phyloP scores from a whole-genome alignment of 371 early-diverging fungal species.

The Phascolomyces articulosus region DNA sequence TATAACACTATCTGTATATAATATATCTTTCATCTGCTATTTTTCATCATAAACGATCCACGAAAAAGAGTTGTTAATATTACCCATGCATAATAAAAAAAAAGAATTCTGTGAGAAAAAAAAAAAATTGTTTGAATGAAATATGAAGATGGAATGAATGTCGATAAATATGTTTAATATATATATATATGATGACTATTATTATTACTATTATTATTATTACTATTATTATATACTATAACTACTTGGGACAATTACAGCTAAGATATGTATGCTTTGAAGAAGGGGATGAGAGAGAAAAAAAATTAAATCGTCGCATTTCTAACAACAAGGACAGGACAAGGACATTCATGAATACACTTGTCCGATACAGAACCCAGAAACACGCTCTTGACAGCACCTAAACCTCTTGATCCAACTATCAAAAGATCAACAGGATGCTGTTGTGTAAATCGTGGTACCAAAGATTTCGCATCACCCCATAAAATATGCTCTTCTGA shows the following conservation, averaged over 20 bases:
- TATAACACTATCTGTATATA: neutral
- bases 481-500: constrained; percentile 52
- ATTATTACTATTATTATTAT: too few relatives aligned
- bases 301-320: constrained; percentile 42
- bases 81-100: too few relatives aligned
- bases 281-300: neutral
- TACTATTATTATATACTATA: too few relatives aligned
- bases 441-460: constrained; percentile 46
- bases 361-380: constrained; percentile 54
- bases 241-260: too few relatives aligned
- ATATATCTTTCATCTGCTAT: neutral
- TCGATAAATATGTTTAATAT: too few relatives aligned
- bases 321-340: constrained; percentile 54
- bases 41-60: too few relatives aligned
- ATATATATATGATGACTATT: too few relatives aligned
- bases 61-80: too few relatives aligned
- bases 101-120: too few relatives aligned
- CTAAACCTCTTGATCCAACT: constrained; percentile 53
- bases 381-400: constrained; percentile 51
- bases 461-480: constrained; percentile 43
- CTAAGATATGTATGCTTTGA: too few relatives aligned
- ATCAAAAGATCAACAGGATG: constrained; percentile 49
- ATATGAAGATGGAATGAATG: too few relatives aligned
- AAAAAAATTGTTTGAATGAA: too few relatives aligned
- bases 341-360: constrained; percentile 51